Base-by-base conservation (phyloP, 2,329 filamentous ascomycete genomes). In the Ceratocystiopsis minuta region DNA sequence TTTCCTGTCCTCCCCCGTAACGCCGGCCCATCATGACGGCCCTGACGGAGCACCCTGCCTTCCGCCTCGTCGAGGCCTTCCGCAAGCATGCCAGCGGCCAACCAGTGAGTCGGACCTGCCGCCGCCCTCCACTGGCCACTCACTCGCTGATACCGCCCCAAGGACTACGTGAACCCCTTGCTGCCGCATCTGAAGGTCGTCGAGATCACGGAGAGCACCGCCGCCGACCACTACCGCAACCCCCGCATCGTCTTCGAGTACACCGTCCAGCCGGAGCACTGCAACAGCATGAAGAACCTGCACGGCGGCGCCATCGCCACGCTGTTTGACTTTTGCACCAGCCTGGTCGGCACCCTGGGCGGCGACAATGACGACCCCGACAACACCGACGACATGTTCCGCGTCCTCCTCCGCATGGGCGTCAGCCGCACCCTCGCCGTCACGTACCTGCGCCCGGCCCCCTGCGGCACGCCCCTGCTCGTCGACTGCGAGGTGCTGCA, bases 261-360 rank as follows among this genome's bases (percentile, higher is more conserved):
- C 54, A 67, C 59, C 3, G 65, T 72, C 20, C 63, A 66, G 43
- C 55, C 59, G 0, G 49, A 59, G 4, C 67, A 78, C 58, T 65
- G 62, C 55, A 78, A 78, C 55, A 57, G 62, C 6, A 44, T 67
- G 14, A 55, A 57, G 20, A 77, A 68, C 57, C 58, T 79, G 42
- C 74, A 78, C 52, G 74, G 73, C 41, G 75, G 74, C 16, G 77
- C 73, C 47, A 65, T 72, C 0, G 70, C 80, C 3, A 77, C 77
- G 0, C 57, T 85, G 4, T 77, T 83, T 49, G 80, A 85, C 58
- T 60, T 70, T 44, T 67, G 72, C 50, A 82, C 80, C 0, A 72
- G 72, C 3, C 55, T 72, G 16, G 63, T 73, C 4, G 56, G 83
- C 13, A 57, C 67, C 11, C 64, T 76, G 34, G 55, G 16, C 2